Evolutionary conservation across 108 stramenopile genomes (phyloP).

Genomic region (Skeletonema potamos): DNA sequence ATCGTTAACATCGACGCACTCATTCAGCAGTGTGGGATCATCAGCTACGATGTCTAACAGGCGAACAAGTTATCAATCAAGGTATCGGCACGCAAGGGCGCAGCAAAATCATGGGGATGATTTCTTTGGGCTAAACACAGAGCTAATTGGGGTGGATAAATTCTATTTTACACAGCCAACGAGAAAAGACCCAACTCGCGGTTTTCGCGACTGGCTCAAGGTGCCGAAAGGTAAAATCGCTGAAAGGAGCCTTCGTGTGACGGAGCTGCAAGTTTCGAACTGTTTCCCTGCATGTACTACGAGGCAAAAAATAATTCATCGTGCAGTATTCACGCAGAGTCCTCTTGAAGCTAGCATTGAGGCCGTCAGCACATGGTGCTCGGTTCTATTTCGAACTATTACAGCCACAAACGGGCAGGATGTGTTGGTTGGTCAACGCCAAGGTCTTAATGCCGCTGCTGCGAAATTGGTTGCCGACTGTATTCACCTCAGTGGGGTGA

Average conservation of each 20-base stretch:
- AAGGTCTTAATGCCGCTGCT: constrained; percentile 81
- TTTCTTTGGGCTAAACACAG: constrained; percentile 31
- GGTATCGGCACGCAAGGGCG: constrained; percentile 9
- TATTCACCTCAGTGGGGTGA: constrained; percentile 83
- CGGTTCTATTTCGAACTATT: constrained; percentile 83
- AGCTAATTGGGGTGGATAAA: constrained; percentile 72
- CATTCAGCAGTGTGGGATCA: constrained; percentile 30
- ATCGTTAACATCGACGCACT: constrained; percentile 28
- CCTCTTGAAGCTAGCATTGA: constrained; percentile 84
- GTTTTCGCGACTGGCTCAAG: constrained; percentile 76
- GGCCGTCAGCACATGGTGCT: constrained; percentile 85
- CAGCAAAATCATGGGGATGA: constrained; percentile 19
- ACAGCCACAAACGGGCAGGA: constrained; percentile 79
- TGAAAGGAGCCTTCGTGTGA: constrained; percentile 78
- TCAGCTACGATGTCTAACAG: constrained; percentile 19
- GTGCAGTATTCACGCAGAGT: constrained; percentile 78
- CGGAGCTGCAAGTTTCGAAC: constrained; percentile 78
- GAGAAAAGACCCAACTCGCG: constrained; percentile 58
- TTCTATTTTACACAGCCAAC: constrained; percentile 85
- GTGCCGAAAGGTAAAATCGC: constrained; percentile 63
- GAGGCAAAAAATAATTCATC: constrained; percentile 77
- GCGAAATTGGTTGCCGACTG: constrained; percentile 86
- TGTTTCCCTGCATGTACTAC: constrained; percentile 84
- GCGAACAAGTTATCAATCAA: constrained; percentile 23
- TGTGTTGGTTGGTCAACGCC: constrained; percentile 64